Evolutionary conservation across 1,284 basidiomycete genomes (phyloP).

Genomic region (Boletus hoseneyae): DNA sequence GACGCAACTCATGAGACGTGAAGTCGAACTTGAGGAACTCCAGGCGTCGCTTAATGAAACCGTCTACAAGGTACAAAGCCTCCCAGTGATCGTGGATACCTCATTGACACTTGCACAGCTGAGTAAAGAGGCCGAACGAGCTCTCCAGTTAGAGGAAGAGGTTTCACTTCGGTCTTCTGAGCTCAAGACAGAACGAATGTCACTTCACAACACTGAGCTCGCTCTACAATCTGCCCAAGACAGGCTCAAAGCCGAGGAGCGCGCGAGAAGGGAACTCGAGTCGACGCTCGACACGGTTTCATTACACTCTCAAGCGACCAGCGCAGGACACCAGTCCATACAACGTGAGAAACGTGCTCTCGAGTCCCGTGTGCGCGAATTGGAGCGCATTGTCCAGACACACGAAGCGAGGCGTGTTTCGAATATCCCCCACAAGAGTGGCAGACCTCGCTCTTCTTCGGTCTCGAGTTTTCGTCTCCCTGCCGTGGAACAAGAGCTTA

Average conservation of each 20-base stretch:
- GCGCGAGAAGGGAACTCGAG: conserved; percentile 53
- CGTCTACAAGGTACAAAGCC: conserved; percentile 50
- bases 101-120: conserved; percentile 40
- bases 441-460: conserved; percentile 47
- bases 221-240: conserved; percentile 48
- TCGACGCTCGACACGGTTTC: conserved; percentile 56
- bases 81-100: conserved; percentile 4
- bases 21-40: conserved; percentile 52
- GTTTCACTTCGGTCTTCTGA: conserved; percentile 48
- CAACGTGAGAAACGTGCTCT: conserved; percentile 54
- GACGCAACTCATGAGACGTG: conserved; percentile 52
- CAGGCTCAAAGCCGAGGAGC: conserved; percentile 49
- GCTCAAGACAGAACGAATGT: conserved; percentile 52
- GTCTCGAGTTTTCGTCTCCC: conserved; percentile 46
- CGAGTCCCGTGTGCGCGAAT: conserved; percentile 52
- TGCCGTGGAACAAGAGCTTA: conserved; percentile 53
- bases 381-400: conserved; percentile 45
- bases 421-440: conserved; percentile 29
- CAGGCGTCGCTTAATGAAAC: conserved; percentile 53
- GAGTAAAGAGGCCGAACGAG: conserved; percentile 54
- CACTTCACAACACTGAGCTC: conserved; percentile 51
- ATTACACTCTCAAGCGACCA: conserved; percentile 46
- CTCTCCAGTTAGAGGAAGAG: conserved; percentile 51
- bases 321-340: conserved; percentile 42
- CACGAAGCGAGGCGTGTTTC: conserved; percentile 33